These are phyloP conservation scores for Patellifolia procumbens DNA, from an alignment of 179 eudicot species.

Conservation along the genomic window DNA sequence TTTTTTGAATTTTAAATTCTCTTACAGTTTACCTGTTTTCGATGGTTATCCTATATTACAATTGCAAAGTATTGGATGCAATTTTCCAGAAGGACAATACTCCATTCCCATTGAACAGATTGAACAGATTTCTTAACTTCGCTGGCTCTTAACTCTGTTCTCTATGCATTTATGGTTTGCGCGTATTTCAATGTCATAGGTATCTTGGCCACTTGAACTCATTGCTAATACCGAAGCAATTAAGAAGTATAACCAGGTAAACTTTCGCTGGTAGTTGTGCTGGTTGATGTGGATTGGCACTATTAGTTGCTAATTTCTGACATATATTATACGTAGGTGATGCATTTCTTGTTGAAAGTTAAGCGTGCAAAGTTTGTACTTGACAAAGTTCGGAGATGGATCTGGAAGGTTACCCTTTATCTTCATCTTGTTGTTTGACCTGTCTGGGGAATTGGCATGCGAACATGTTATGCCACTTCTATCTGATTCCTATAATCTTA, in stretches of 20 bases:
- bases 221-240: conserved; percentile 85
- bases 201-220: conserved; percentile 97
- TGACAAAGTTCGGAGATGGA: conserved; percentile 95
- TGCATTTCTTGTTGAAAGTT: conserved; percentile 88
- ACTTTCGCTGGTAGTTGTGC: not conserved
- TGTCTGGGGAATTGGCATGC: conserved; percentile 7
- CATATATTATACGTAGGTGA: conserved; percentile 56
- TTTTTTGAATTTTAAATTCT: too few relatives aligned
- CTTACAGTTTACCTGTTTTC: too few relatives aligned
- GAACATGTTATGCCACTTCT: not conserved
- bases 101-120: too few relatives aligned
- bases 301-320: conserved; percentile 15
- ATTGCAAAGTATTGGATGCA: too few relatives aligned
- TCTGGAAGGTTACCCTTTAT: conserved; percentile 79
- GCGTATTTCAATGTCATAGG: conserved; percentile 43
- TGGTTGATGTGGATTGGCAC: not conserved
- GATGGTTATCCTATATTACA: too few relatives aligned
- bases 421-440: conserved; percentile 16
- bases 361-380: conserved; percentile 95
- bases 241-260: conserved; percentile 94
- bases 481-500: not conserved
- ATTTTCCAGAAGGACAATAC: too few relatives aligned
- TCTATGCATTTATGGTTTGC: conserved; percentile 1
- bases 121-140: too few relatives aligned
- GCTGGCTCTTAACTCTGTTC: not conserved